Percentiles rank a stretch among this genome's conserved stretches.
Evolutionary conservation across 768 basidiomycete species (phyloP).

Genomic region (Strobilomyces confusus): DNA sequence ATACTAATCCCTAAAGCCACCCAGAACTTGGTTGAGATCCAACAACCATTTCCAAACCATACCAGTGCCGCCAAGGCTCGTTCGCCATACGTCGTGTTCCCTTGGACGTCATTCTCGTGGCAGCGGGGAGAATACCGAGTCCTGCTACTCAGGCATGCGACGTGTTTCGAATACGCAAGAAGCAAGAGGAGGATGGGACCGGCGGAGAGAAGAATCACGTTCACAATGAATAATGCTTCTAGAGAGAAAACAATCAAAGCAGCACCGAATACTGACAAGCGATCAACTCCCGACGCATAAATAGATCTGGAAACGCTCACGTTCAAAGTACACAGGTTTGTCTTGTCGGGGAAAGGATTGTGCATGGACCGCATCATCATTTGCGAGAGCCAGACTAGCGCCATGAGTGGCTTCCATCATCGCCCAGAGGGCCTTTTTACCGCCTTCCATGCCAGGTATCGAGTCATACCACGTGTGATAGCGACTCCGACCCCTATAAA

Average conservation of each 20-base stretch:
- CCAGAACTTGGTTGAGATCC: conserved; percentile 63
- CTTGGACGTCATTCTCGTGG: conserved; percentile 1
- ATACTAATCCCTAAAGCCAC: conserved; percentile 45
- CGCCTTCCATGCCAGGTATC: conserved; percentile 53
- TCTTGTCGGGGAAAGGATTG: conserved; percentile 23
- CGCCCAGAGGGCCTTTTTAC: conserved; percentile 61
- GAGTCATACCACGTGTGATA: conserved; percentile 79
- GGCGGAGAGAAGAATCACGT: conserved; percentile 58
- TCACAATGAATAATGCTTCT: conserved; percentile 45
- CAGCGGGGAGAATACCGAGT: conserved; percentile 9
- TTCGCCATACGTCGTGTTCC: conserved; percentile 6
- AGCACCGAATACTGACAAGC: conserved; percentile 51
- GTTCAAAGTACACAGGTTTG: conserved; percentile 64
- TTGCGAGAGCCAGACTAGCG: conserved; percentile 53
- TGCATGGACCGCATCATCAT: conserved; percentile 33
- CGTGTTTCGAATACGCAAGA: conserved; percentile 36
- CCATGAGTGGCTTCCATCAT: conserved; percentile 69
- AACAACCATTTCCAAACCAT: conserved; percentile 30
- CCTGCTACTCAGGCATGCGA: conserved; percentile 20
- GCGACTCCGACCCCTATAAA: conserved; percentile 67
- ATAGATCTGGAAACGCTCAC: conserved; percentile 38
- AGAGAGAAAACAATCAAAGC: conserved; percentile 54
- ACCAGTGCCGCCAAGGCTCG: conserved; percentile 25
- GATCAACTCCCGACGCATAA: background rate
- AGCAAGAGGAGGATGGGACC: conserved; percentile 55